These are phyloP conservation scores for Saccharomycopsis babjevae DNA, from an alignment of 805 yeast species.

Conservation along the genomic window DNA sequence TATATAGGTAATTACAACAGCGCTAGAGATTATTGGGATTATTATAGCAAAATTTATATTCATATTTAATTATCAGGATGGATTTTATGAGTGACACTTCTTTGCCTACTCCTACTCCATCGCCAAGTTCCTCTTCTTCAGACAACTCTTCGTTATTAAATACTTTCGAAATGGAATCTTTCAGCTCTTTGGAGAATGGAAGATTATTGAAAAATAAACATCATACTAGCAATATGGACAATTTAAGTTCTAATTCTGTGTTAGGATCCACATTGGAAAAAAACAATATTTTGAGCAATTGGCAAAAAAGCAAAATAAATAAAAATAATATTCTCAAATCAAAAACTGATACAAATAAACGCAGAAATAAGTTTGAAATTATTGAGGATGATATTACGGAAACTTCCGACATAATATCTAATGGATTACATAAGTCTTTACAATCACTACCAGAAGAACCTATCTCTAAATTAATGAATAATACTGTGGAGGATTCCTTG, in stretches of 20 bases:
- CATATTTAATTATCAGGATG: background rate
- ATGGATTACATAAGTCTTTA: conserved; percentile 4
- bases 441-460: conserved; percentile 11
- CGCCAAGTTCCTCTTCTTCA: background rate
- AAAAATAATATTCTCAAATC: background rate
- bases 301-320: background rate
- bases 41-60: background rate
- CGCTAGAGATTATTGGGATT: background rate
- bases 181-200: background rate
- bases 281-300: background rate
- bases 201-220: background rate
- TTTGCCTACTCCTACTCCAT: background rate
- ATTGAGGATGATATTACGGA: conserved; percentile 8
- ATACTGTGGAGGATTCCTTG: background rate
- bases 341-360: background rate
- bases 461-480: conserved; percentile 6
- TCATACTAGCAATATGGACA: background rate
- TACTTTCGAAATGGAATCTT: background rate
- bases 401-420: conserved; percentile 8
- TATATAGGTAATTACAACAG: background rate
- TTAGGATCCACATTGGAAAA: background rate
- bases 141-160: background rate
- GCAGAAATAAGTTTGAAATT: background rate
- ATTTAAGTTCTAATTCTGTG: background rate
- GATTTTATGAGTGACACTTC: background rate